Percentiles rank a stretch among this genome's conserved stretches.
Evolutionary conservation across 2,329 filamentous ascomycete species (phyloP).

Genomic region (Penicillium sp.): DNA sequence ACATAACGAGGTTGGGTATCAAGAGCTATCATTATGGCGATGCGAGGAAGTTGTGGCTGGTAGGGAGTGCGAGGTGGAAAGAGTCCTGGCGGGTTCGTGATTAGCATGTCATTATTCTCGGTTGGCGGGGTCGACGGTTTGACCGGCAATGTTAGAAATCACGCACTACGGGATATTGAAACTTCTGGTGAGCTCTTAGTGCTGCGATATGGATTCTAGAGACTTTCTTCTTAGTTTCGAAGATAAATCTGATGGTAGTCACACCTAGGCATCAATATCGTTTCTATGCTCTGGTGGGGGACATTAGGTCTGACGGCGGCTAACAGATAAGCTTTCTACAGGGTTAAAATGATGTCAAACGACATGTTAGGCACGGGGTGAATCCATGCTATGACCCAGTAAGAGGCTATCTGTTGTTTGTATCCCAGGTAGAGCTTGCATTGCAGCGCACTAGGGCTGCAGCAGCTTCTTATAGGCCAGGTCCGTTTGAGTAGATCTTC

Average conservation of each 20-base stretch:
- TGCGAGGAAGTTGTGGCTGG: neutral
- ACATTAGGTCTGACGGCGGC: neutral
- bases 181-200: neutral
- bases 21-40: constrained; percentile 12
- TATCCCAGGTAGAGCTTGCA: neutral
- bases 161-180: neutral
- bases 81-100: neutral
- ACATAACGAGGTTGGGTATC: constrained; percentile 29
- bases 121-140: constrained; percentile 15
- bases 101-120: constrained; percentile 8
- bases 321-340: neutral
- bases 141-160: constrained; percentile 5
- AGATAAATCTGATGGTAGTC: neutral
- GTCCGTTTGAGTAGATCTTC: neutral
- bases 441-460: neutral
- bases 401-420: neutral
- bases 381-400: neutral
- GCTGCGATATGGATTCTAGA: too few relatives aligned
- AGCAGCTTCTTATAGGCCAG: neutral
- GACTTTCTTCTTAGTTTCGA: neutral
- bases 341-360: neutral
- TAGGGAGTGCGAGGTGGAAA: neutral
- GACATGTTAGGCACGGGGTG: neutral
- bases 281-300: neutral
- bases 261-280: neutral